Base-by-base conservation (phyloP, 2,329 filamentous ascomycete species). In the Cytospora schulzeri region DNA sequence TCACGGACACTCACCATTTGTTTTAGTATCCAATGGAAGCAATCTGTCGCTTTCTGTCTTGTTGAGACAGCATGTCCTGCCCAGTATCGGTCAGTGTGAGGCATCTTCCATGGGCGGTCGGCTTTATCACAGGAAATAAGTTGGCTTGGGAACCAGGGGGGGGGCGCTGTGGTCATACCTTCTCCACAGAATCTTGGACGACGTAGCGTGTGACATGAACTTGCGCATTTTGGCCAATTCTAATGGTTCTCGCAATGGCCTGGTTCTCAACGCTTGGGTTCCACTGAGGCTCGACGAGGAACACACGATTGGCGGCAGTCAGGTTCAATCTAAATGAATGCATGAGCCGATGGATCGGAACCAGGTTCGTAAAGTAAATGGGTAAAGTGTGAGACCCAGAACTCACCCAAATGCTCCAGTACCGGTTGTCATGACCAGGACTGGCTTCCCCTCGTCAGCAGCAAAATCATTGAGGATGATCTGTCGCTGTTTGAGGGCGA, bases 271-370 rank as follows among this genome's bases (percentile, higher is more conserved):
- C 77, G 2, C 76, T 79, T 0, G 82, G 83, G 48, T 85, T 85
- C 82, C 83, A 85, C 29, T 85, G 83, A 0, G 81, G 78, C 57
- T 85, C 83, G 0, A 85, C 71, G 3, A 85, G 78, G 64, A 81
- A 82, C 0, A 85, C 77, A 0, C 78, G 75, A 52, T 79, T 82
- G 0, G 82, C 82, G 0, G 74, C 75, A 0, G 79, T 78, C 3
- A 85, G 73, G n/a, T 84, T 83, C 0, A 85, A 65, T 12, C 81
- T 80, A 5, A n/a, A 41, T 24, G n/a, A 4, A 9, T 17, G 41
- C 24, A n/a, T 48, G 9, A 48, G 19, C 41, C 17, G n/a, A 48
- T 11, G 8, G 1, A 22, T 48, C 41, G 41, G 4, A 48, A 48
- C 6, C 24, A 17, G 9, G 11, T 4, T 11, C 9, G 9, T 22